Evolutionary conservation across 176 grass and related monocot species (phyloP), one percentile per base, ranked within the genome.

Genomic region (Oryza glaberrima): DNA sequence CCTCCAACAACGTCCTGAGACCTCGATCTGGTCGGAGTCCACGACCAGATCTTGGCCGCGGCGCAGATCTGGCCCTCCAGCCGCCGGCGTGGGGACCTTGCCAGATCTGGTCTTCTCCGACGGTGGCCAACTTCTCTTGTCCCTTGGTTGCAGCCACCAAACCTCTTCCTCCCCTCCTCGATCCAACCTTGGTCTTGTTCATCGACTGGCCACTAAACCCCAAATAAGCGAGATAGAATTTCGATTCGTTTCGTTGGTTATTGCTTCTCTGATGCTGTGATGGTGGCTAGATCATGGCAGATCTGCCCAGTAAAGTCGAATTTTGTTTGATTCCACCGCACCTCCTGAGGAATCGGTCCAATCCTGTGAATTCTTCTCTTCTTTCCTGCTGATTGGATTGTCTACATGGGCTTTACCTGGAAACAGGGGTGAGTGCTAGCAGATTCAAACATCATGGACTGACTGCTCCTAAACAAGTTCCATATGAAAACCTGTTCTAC

Each of bases 381-480:
- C 58, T 63, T 63, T 6, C 58, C 20, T 22, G 0, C 52, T 19
- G 17, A 58, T 58, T 20, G 17, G 14, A 58, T 6, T 58, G 17
- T 0, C 17, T 14, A 17, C 45, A 14, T 44, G 70, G n/a, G 5
- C n/a, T 46, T 46, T 38, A 48, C 64, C 36, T 65, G 13, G 4
- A 4, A 17, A 6, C 9, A 44, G 43, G 8, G 43, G 43, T 3
- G 72, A 41, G 23, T 66, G 28, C 6, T 20, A 30, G 32, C 45
- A 75, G 20, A 67, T 41, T 34, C 83, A 56, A 69, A 35, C 12
- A 74, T 58, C 60, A 75, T 36, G 67, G 17, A 70, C 23, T 16
- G 4, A 38, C 5, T 38, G 4, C 1, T 70, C 65, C 32, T 43
- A 54, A 13, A 58, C 3, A 17, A 7, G 46, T 10, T 45, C 20